A percentile compares a stretch with the other conserved stretches of the same genome.
These are phyloP conservation scores for Blastobotrys peoriensis DNA, from an alignment of 805 yeast species.

Conservation along the genomic window DNA sequence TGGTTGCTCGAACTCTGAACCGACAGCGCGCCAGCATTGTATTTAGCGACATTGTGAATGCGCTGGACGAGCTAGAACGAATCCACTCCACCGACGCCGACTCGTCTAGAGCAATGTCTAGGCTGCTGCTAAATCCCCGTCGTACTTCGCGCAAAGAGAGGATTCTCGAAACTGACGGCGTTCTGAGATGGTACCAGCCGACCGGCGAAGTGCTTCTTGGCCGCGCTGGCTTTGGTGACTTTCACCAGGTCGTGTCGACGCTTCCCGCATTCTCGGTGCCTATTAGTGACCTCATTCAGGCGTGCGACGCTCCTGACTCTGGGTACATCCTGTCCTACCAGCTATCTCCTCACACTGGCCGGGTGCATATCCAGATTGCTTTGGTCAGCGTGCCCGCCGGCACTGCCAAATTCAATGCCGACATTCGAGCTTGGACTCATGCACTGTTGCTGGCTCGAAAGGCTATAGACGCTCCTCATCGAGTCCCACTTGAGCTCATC, in stretches of 20 bases:
- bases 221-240: conserved; percentile 21
- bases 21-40: conserved; percentile 31
- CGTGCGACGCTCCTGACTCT: conserved; percentile 11
- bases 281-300: conserved; percentile 10
- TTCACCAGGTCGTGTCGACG: conserved; percentile 17
- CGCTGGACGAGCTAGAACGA: conserved; percentile 18
- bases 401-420: conserved; percentile 9
- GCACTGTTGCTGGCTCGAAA: conserved; percentile 23
- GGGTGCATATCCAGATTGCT: conserved; percentile 19
- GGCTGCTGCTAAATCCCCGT: conserved; percentile 23
- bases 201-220: conserved; percentile 22
- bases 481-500: conserved; percentile 11
- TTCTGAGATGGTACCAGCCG: conserved; percentile 23
- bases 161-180: conserved; percentile 28
- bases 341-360: conserved; percentile 9
- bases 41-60: conserved; percentile 22
- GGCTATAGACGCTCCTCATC: not conserved
- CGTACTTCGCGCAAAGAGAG: conserved; percentile 22
- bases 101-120: conserved; percentile 12
- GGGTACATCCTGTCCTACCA: conserved; percentile 18
- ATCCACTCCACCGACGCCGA: conserved; percentile 10
- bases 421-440: conserved; percentile 28
- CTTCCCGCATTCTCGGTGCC: conserved; percentile 10
- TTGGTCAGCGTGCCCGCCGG: conserved; percentile 11
- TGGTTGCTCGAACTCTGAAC: conserved; percentile 28